These are phyloP conservation scores for Fusarium nurragi DNA, from an alignment of 2,329 filamentous ascomycete species.

Conservation along the genomic window DNA sequence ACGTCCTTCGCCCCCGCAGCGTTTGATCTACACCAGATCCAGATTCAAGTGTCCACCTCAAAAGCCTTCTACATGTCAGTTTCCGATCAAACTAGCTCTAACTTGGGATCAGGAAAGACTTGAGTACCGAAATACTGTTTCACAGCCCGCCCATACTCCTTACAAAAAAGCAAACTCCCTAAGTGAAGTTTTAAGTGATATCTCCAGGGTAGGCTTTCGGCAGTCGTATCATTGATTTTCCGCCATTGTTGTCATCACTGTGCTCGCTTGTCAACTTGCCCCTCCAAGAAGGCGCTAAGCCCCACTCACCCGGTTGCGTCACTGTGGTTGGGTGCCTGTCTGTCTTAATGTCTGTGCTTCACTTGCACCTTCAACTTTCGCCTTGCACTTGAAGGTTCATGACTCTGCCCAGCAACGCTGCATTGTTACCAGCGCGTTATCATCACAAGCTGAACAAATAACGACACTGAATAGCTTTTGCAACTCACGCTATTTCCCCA, in stretches of 20 bases:
- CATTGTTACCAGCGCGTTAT: background rate
- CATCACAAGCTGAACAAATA: background rate
- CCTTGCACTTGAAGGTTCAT: constrained; percentile 10
- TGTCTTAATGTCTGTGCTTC: constrained; percentile 40
- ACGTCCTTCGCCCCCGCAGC: too few species aligned
- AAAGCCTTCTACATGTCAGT: too few species aligned
- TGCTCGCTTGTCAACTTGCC: constrained; percentile 19
- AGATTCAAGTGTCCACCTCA: too few species aligned
- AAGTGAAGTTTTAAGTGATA: background rate
- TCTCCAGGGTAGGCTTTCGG: constrained; percentile 14
- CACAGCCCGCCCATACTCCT: too few species aligned
- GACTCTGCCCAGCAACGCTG: background rate
- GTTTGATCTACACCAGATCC: too few species aligned
- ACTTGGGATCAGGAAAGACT: too few species aligned
- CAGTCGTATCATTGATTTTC: constrained; percentile 41
- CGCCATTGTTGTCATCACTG: constrained; percentile 16
- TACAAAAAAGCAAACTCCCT: background rate
- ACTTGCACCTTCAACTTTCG: constrained; percentile 33
- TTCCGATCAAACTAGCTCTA: too few species aligned
- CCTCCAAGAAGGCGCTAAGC: constrained; percentile 29
- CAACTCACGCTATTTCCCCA: background rate
- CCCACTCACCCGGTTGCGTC: constrained; percentile 44
- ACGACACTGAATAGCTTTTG: background rate
- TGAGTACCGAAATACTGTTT: too few species aligned
- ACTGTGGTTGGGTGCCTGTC: constrained; percentile 47